Evolutionary conservation across 2,329 filamentous ascomycete genomes (phyloP).

Genomic region (Fusarium lyarnte): DNA sequence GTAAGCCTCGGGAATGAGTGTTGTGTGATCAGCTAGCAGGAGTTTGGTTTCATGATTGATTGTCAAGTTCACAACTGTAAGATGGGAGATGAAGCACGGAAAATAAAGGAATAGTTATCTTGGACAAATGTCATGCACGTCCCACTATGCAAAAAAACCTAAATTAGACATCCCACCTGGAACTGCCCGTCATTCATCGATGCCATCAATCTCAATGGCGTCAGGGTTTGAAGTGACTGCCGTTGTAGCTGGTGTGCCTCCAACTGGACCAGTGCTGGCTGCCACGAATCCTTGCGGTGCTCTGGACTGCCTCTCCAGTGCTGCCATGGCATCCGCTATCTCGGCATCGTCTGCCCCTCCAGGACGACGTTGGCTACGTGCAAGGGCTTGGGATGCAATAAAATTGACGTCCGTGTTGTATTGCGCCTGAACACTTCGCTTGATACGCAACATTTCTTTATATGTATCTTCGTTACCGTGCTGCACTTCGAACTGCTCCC

Average conservation of each 20-base stretch:
- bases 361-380: constrained; percentile 76
- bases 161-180: constrained; percentile 16
- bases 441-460: constrained; percentile 98
- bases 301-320: constrained; percentile 85
- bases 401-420: constrained; percentile 99
- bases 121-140: constrained; percentile 29
- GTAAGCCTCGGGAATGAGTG: constrained; percentile 20
- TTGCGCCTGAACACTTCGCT: constrained; percentile 95
- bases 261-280: constrained; percentile 78
- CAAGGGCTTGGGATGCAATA: constrained; percentile 94
- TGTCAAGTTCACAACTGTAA: constrained; percentile 10
- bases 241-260: constrained; percentile 52
- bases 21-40: neutral
- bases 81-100: constrained; percentile 4
- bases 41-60: neutral
- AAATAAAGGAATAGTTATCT: constrained; percentile 26
- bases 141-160: constrained; percentile 28
- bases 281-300: constrained; percentile 93
- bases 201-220: constrained; percentile 81
- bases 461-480: constrained; percentile 99
- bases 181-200: constrained; percentile 65
- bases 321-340: constrained; percentile 84
- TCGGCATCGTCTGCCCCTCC: constrained; percentile 56
- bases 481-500: constrained; percentile 96
- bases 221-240: constrained; percentile 77